Evolutionary conservation across 2,329 filamentous ascomycete genomes (phyloP).

Genomic region (Rhexocercosporidium sp.): DNA sequence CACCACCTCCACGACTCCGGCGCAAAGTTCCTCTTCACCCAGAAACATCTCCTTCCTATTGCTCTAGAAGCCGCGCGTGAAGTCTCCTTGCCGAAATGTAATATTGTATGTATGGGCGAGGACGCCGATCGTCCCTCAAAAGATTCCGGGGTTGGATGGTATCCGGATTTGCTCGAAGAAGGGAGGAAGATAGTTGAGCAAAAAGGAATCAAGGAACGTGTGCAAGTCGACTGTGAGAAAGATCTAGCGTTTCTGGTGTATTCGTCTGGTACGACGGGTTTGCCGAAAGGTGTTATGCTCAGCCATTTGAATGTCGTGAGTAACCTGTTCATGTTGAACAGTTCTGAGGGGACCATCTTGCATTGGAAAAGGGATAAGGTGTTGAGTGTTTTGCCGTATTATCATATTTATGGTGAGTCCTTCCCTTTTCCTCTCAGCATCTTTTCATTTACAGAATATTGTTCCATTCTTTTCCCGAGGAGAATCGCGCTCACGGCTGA

Average conservation of each 20-base stretch:
- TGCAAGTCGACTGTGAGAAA: slow-evolving; percentile 48
- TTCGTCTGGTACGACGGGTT: slow-evolving; percentile 40
- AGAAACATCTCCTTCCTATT: slow-evolving; percentile 65
- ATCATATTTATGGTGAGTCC: slow-evolving; percentile 66
- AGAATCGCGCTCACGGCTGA: background rate
- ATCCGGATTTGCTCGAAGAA: slow-evolving; percentile 15
- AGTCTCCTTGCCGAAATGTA: slow-evolving; percentile 45
- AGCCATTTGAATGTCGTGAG: slow-evolving; percentile 81
- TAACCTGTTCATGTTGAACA: slow-evolving; percentile 64
- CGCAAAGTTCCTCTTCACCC: slow-evolving; percentile 76
- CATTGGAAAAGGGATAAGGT: slow-evolving; percentile 41
- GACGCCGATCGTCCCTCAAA: slow-evolving; percentile 41
- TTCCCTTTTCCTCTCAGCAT: too few relatives aligned
- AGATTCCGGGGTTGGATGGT: slow-evolving; percentile 43
- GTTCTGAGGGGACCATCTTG: slow-evolving; percentile 50
- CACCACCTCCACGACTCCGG: slow-evolving; percentile 80
- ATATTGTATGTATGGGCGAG: slow-evolving; percentile 78
- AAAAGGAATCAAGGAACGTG: slow-evolving; percentile 42
- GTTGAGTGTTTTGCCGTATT: slow-evolving; percentile 78
- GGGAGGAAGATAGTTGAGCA: slow-evolving; percentile 56
- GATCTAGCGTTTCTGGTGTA: slow-evolving; percentile 87
- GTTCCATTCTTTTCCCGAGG: background rate
- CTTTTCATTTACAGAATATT: background rate
- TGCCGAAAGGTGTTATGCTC: slow-evolving; percentile 89
- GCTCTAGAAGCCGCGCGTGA: slow-evolving; percentile 70